phyloP scores from a whole-genome alignment of 306 rosid species.

The Ceratonia siliqua region DNA sequence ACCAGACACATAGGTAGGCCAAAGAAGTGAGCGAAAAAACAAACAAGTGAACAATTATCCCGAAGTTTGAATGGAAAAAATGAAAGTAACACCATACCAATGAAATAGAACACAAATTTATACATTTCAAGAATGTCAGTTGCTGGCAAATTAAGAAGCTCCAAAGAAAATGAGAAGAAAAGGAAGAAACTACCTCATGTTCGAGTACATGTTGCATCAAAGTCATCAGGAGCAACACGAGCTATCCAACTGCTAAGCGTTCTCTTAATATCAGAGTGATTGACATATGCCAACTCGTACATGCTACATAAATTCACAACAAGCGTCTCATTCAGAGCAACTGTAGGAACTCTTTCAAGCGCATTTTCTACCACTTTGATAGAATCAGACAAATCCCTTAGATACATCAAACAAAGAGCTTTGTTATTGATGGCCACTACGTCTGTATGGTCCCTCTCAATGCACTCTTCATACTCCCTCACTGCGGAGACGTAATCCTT shows the following conservation, averaged over 20 bases:
- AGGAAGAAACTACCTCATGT: slow-evolving; percentile 56
- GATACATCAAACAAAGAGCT: slow-evolving; percentile 90
- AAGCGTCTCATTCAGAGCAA: slow-evolving; percentile 80
- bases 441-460: slow-evolving; percentile 73
- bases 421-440: slow-evolving; percentile 79
- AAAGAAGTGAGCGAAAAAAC: not conserved
- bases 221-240: slow-evolving; percentile 95
- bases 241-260: slow-evolving; percentile 93
- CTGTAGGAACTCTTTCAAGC: slow-evolving; percentile 87
- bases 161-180: not conserved
- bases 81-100: slow-evolving; percentile 10
- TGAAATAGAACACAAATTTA: slow-evolving; percentile 18
- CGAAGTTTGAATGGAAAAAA: not conserved
- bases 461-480: slow-evolving; percentile 88
- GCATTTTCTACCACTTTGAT: slow-evolving; percentile 85
- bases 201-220: slow-evolving; percentile 78
- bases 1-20: not conserved
- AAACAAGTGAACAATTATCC: not conserved
- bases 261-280: slow-evolving; percentile 86
- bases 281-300: slow-evolving; percentile 94
- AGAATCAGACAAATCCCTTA: slow-evolving; percentile 91
- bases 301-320: slow-evolving; percentile 91
- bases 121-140: slow-evolving; percentile 24
- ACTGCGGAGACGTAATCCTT: slow-evolving; percentile 93
- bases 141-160: not conserved